Evolutionary conservation across 441 rosid genomes (phyloP).

Genomic region (Codiaeum variegatum): DNA sequence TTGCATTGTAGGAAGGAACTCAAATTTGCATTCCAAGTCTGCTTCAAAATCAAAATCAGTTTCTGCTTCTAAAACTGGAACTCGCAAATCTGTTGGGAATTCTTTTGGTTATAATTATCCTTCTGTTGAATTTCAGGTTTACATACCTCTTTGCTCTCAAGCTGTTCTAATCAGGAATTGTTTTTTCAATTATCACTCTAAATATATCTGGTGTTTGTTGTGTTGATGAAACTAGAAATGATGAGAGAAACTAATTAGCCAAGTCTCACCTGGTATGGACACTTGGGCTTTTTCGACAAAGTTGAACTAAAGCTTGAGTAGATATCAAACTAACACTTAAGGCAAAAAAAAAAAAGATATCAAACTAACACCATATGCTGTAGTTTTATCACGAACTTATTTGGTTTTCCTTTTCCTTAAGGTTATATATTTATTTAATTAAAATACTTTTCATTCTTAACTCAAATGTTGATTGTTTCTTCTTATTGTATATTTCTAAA

Average conservation of each 20-base stretch:
- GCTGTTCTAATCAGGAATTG: not conserved
- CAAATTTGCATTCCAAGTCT: constrained; percentile 28
- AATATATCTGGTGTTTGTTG: not conserved
- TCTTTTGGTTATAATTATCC: constrained; percentile 52
- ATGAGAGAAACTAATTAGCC: not conserved
- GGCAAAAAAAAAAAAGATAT: no score
- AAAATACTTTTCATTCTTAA: not conserved
- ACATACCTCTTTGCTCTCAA: not conserved
- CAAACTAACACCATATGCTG: not conserved
- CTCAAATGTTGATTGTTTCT: not conserved
- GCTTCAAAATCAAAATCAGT: constrained; percentile 32
- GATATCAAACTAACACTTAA: not conserved
- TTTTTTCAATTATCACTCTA: not conserved
- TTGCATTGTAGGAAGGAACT: constrained; percentile 42
- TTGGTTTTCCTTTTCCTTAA: not conserved
- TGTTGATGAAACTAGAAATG: not conserved
- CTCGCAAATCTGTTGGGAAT: constrained; percentile 31
- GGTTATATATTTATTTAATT: not conserved
- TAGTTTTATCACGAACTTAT: not conserved
- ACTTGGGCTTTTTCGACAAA: not conserved
- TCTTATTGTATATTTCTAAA: not conserved
- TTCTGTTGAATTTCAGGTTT: constrained; percentile 40
- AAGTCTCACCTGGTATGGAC: not conserved
- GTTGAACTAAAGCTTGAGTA: not conserved
- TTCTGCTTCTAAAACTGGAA: constrained; percentile 40